These are phyloP conservation scores for Zygosaccharomyces rouxii DNA, from an alignment of 805 yeast genomes.

Conservation along the genomic window DNA sequence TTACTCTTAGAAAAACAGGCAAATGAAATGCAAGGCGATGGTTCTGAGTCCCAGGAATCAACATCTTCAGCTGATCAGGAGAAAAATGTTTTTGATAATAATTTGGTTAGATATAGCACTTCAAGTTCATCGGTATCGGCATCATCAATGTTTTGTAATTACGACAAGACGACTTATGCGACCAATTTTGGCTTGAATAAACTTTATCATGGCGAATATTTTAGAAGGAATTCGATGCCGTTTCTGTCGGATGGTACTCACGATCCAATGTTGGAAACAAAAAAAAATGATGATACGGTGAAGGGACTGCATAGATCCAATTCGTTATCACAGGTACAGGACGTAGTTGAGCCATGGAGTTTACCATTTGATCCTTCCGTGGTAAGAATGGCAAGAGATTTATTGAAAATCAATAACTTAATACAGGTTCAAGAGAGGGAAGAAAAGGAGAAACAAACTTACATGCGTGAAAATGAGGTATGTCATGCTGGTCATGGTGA, in stretches of 20 bases:
- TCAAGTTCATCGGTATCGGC: constrained; percentile 23
- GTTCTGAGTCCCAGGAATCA: constrained; percentile 8
- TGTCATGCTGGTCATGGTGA: constrained; percentile 6
- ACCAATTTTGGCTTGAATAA: constrained; percentile 17
- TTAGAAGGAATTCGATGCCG: constrained; percentile 28
- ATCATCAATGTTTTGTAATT: constrained; percentile 28
- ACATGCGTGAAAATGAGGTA: constrained; percentile 3
- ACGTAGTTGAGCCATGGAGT: constrained; percentile 26
- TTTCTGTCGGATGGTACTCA: constrained; percentile 12
- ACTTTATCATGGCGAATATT: constrained; percentile 25
- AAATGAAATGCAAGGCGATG: constrained; percentile 12
- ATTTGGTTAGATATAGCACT: constrained; percentile 13
- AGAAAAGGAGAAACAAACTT: constrained; percentile 9
- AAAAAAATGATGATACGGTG: background rate
- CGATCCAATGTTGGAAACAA: constrained; percentile 3
- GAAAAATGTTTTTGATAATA: constrained; percentile 13
- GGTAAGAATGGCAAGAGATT: constrained; percentile 29
- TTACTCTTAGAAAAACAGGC: constrained; percentile 16
- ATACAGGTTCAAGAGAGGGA: constrained; percentile 12
- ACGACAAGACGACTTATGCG: constrained; percentile 21
- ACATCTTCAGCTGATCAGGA: constrained; percentile 12
- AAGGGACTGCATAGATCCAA: constrained; percentile 18
- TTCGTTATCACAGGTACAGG: constrained; percentile 27
- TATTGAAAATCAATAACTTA: constrained; percentile 18
- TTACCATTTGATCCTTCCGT: constrained; percentile 33